Evolutionary conservation across 768 basidiomycete species (phyloP), one percentile per base, ranked within the genome.

Genomic region (Hebeloma cylindrosporum): DNA sequence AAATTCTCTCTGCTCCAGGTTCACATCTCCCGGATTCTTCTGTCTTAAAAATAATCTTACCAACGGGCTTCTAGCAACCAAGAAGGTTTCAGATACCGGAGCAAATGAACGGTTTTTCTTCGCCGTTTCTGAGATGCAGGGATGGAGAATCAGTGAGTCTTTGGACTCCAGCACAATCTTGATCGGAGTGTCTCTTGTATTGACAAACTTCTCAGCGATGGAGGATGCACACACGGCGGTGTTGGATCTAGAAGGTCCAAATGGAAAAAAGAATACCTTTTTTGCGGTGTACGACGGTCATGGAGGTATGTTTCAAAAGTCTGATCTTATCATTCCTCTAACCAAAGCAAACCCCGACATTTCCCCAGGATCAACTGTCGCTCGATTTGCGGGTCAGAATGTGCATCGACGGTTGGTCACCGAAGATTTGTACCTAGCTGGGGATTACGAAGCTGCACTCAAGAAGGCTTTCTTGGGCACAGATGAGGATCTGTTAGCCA

Each of bases 201-300:
- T 39, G 43, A 18, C n/a, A n/a, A n/a, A n/a, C 45, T 41, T 21
- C 47, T 40, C 60, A 99, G 95, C 85, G 57, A 98, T 99, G 96
- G 96, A 99, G 70, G 95, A 99, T 59, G 82, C 95, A 1, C 95
- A 98, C 66, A 75, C 88, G 13, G 74, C 80, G 28, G 68, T 88
- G 20, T 71, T 94, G 34, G 74, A 82, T 51, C 70, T 96, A 45
- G 69, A 57, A 48, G 56, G 53, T 16, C 3, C 53, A 25, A 64
- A 47, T 22, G 61, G 68, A 1, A 64, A 71, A 28, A 68, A 71
- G 4, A 88, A 85, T 61, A 77, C 89, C 1, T 94, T 97, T 70
- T 96, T 98, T 58, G 95, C 88, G 21, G 94, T 99, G 1, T 98
- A 96, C 60, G 96, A 99, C 68, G 96, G 96, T 22, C 96, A 99